A percentile compares a stretch with the other conserved stretches of the same genome.
Evolutionary conservation across 202 grass and related monocot genomes (phyloP).

Genomic region (Alloteropsis angusta): DNA sequence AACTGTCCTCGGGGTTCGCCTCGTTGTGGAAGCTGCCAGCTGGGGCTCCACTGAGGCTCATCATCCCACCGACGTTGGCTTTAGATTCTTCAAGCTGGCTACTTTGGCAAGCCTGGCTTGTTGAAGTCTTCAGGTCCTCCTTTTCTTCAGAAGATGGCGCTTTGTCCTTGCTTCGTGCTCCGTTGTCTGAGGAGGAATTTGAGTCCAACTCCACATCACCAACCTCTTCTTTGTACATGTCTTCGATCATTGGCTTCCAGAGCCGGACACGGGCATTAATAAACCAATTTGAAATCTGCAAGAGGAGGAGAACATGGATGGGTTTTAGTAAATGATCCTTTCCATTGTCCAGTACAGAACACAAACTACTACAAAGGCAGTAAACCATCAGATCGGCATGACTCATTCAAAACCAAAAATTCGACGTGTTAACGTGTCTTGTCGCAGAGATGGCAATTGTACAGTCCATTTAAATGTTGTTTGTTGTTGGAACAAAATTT

Average conservation of each 20-base stretch:
- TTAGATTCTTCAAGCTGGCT: constrained; percentile 49
- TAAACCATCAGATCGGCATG: not conserved
- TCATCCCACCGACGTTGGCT: constrained; percentile 22
- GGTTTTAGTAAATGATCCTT: not conserved
- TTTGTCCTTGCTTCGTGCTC: constrained; percentile 46
- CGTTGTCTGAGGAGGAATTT: constrained; percentile 79
- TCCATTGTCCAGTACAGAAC: too few species aligned
- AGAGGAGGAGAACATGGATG: constrained; percentile 18
- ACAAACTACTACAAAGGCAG: too few species aligned
- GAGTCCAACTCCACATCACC: constrained; percentile 70
- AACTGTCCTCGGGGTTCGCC: constrained; percentile 52
- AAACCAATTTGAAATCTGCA: constrained; percentile 99
- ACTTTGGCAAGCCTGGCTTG: constrained; percentile 34
- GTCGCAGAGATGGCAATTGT: too few species aligned
- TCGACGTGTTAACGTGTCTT: not conserved
- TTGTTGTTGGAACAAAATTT: not conserved
- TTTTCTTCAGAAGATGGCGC: constrained; percentile 43
- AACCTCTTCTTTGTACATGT: constrained; percentile 98
- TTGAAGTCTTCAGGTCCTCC: constrained; percentile 53
- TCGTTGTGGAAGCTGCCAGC: constrained; percentile 41
- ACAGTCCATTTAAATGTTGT: constrained; percentile 4
- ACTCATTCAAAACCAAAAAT: not conserved
- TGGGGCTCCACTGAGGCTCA: constrained; percentile 19
- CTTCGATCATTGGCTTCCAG: constrained; percentile 99
- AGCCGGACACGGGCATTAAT: too few species aligned